These are phyloP conservation scores for Sphaerulina vaccinii DNA, from an alignment of 2,329 filamentous ascomycete genomes.

Conservation along the genomic window DNA sequence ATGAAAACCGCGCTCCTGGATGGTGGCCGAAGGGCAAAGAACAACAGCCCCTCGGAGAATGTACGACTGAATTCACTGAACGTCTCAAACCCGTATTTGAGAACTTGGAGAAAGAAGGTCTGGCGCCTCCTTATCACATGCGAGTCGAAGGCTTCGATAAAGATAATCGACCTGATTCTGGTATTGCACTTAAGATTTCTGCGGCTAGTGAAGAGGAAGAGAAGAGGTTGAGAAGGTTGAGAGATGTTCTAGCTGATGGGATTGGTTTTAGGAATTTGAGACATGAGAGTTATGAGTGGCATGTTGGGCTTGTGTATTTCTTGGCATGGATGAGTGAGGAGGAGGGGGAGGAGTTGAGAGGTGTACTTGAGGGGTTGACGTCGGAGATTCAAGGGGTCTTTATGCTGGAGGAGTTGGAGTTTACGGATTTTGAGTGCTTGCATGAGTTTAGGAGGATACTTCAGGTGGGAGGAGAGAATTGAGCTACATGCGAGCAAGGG, in stretches of 20 bases:
- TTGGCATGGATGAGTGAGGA: background rate
- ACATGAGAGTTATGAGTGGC: background rate
- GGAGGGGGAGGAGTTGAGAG: background rate
- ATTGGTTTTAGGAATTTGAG: background rate
- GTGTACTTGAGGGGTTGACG: background rate
- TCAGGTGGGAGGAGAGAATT: too few species aligned
- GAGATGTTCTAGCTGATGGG: background rate
- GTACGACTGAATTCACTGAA: background rate
- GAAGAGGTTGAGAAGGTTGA: background rate
- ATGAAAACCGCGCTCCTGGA: background rate
- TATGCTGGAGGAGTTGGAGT: background rate
- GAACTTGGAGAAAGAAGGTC: background rate
- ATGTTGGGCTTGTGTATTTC: background rate
- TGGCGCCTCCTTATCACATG: background rate
- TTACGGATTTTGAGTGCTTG: background rate
- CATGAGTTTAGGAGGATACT: background rate
- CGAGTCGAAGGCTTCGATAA: background rate
- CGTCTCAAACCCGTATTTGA: background rate
- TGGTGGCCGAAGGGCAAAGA: constrained; percentile 8
- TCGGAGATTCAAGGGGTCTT: background rate
- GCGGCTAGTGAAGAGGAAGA: background rate
- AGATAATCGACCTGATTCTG: background rate
- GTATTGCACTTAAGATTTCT: background rate
- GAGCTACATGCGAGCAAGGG: too few species aligned
- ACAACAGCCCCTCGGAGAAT: constrained; percentile 2